phyloP scores from a whole-genome alignment of 2,329 filamentous ascomycete genomes.

The Sclerotinia sclerotiorum region DNA sequence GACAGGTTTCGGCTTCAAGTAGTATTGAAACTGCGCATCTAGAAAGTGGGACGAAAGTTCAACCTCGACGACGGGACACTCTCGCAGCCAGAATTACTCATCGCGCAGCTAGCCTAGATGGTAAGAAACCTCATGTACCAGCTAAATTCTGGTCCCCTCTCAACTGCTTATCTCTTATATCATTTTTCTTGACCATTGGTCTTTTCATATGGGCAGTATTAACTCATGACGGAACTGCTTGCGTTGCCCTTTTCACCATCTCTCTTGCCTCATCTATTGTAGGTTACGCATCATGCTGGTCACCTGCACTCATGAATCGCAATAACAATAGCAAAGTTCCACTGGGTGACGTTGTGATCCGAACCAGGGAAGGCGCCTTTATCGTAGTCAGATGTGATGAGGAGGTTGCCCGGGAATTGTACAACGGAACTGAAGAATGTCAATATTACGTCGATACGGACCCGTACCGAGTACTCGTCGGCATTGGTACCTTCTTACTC shows the following conservation, averaged over 20 bases:
- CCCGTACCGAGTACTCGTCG: conserved; percentile 56
- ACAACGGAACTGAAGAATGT: conserved; percentile 61
- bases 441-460: conserved; percentile 50
- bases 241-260: conserved; percentile 53
- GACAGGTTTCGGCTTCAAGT: conserved; percentile 10
- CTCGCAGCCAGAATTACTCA: conserved; percentile 28
- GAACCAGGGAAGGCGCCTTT: conserved; percentile 60
- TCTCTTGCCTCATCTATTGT: conserved; percentile 54
- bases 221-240: conserved; percentile 52
- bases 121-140: conserved; percentile 51
- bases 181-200: conserved; percentile 50
- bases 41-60: conserved; percentile 22
- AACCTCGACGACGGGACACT: conserved; percentile 25
- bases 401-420: conserved; percentile 61
- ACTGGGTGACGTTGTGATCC: conserved; percentile 59
- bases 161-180: conserved; percentile 53
- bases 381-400: conserved; percentile 58
- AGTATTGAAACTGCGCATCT: conserved; percentile 10
- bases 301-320: conserved; percentile 54
- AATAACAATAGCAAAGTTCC: conserved; percentile 49
- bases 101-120: conserved; percentile 31
- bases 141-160: conserved; percentile 52
- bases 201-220: conserved; percentile 48
- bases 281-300: conserved; percentile 59
- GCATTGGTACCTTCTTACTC: conserved; percentile 56